These are phyloP conservation scores for Umbelopsis vinacea DNA, from an alignment of 192 early-diverging fungal genomes.

Conservation along the genomic window DNA sequence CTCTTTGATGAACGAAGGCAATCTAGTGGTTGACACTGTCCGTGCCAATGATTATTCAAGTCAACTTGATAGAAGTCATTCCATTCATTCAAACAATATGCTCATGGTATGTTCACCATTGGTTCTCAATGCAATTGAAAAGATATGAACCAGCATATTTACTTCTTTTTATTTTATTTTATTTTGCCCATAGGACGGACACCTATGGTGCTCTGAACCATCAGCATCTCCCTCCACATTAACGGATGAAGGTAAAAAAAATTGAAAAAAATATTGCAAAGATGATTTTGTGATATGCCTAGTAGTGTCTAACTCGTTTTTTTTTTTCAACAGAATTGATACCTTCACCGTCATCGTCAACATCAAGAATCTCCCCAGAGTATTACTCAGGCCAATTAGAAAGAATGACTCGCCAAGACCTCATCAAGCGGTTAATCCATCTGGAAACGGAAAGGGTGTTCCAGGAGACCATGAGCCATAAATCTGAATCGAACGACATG, in stretches of 20 bases:
- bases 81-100: not conserved
- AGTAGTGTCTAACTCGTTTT: too few relatives aligned
- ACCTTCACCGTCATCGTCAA: not conserved
- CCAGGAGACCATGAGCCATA: not conserved
- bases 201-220: not conserved
- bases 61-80: not conserved
- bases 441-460: not conserved
- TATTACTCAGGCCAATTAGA: constrained; percentile 10
- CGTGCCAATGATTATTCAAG: not conserved
- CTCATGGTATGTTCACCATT: not conserved
- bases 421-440: constrained; percentile 5
- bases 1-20: not conserved
- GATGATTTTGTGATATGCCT: too few relatives aligned
- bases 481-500: constrained; percentile 9
- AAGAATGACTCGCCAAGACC: constrained; percentile 12
- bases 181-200: not conserved
- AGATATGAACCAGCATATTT: too few relatives aligned
- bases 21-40: not conserved
- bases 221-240: not conserved
- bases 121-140: too few relatives aligned
- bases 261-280: too few relatives aligned
- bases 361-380: not conserved
- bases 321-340: too few relatives aligned
- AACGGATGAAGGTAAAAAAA: constrained; percentile 13
- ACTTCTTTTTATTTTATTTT: too few relatives aligned